phyloP scores from a whole-genome alignment of 208 protist species.

The Crithidia brevicula region DNA sequence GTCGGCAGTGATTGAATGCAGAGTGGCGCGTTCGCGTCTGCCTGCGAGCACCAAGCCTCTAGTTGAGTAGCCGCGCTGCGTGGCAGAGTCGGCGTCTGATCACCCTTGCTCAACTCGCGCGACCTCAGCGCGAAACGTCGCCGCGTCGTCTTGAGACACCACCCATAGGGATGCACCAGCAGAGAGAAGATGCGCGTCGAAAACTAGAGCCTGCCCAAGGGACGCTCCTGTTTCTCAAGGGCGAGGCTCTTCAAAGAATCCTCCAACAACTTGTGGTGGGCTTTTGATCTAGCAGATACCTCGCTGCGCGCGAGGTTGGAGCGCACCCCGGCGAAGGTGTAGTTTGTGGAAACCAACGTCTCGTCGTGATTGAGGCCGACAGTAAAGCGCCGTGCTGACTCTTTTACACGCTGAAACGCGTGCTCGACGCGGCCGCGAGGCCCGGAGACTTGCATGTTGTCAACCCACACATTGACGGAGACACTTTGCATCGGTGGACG shows the following conservation, averaged over 20 bases:
- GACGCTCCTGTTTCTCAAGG: too few relatives aligned
- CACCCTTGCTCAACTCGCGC: too few relatives aligned
- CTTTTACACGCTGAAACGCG: slow-evolving; percentile 13
- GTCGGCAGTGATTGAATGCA: background rate
- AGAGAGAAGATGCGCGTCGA: too few relatives aligned
- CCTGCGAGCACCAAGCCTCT: slow-evolving; percentile 6
- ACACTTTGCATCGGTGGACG: slow-evolving; percentile 1
- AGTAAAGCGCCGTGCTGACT: background rate
- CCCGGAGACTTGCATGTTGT: slow-evolving; percentile 37
- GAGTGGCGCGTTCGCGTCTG: background rate
- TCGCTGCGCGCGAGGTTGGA: slow-evolving; percentile 5
- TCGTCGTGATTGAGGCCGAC: slow-evolving; percentile 21
- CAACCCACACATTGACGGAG: slow-evolving; percentile 31
- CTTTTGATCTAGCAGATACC: slow-evolving; percentile 2
- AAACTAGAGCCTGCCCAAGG: too few relatives aligned
- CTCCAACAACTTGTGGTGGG: slow-evolving; percentile 28
- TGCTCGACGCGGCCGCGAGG: background rate
- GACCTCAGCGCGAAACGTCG: too few relatives aligned
- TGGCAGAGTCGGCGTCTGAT: slow-evolving; percentile 3
- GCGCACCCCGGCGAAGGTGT: slow-evolving; percentile 22
- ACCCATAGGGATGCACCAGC: too few relatives aligned
- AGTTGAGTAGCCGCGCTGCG: slow-evolving; percentile 3
- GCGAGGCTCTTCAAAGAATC: too few relatives aligned
- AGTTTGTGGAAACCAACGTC: slow-evolving; percentile 17
- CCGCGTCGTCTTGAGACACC: too few relatives aligned